Conservation (phyloP, 805 yeast genomes). For the Saccharomycopsis fibuligera region DNA sequence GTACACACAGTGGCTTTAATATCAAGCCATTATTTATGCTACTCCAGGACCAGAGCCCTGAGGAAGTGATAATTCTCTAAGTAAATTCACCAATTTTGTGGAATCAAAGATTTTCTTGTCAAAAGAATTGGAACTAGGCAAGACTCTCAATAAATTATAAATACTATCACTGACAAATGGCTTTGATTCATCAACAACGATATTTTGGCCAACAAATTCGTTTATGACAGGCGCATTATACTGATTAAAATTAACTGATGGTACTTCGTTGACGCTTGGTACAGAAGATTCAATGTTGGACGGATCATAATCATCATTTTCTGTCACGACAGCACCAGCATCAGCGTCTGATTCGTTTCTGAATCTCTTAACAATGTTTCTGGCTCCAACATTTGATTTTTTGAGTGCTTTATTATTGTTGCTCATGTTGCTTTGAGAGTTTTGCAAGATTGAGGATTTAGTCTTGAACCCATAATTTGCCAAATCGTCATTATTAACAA, state of each 20-base stretch:
- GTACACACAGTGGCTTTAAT: too few relatives aligned
- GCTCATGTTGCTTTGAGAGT: background rate
- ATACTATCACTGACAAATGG: constrained; percentile 36
- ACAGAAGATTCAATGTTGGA: background rate
- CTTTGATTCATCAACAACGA: constrained; percentile 2
- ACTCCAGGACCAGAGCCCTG: too few relatives aligned
- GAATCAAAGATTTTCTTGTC: constrained; percentile 49
- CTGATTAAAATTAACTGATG: background rate
- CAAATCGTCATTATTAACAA: background rate
- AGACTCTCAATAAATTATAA: constrained; percentile 44
- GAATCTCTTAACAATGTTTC: background rate
- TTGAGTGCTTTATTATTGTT: too few relatives aligned
- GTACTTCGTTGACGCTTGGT: too few relatives aligned
- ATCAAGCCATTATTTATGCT: too few relatives aligned
- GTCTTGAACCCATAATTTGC: constrained; percentile 10
- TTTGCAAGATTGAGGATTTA: background rate
- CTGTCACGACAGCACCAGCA: background rate
- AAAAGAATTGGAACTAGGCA: constrained; percentile 58
- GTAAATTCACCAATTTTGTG: constrained; percentile 38
- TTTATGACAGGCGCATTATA: background rate
- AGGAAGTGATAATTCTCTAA: background rate
- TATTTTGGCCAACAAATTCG: background rate
- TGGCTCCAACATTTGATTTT: background rate
- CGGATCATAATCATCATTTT: constrained; percentile 2
- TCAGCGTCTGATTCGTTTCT: background rate